phyloP scores from a whole-genome alignment of 345 rosid species.

The Alliaria petiolata region DNA sequence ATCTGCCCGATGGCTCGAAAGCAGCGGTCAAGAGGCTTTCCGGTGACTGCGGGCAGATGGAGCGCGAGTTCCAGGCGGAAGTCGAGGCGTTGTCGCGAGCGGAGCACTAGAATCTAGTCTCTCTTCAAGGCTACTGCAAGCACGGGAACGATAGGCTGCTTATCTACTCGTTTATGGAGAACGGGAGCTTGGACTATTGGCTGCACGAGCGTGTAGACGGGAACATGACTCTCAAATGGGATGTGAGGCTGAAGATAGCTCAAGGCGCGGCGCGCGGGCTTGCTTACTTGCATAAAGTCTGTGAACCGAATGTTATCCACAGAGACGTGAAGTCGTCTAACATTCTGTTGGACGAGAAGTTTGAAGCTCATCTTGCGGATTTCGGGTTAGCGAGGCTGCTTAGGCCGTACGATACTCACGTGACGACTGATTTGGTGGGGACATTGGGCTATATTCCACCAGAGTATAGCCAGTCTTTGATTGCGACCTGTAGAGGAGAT shows the following conservation, averaged over 20 bases:
- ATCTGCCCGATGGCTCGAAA: constrained; percentile 65
- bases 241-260: constrained; percentile 74
- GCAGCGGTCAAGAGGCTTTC: constrained; percentile 92
- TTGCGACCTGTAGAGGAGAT: constrained; percentile 91
- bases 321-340: constrained; percentile 89
- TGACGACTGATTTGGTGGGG: constrained; percentile 95
- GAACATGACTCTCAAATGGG: constrained; percentile 55
- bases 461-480: constrained; percentile 80
- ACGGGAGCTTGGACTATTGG: constrained; percentile 98
- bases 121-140: constrained; percentile 90
- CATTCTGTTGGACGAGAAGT: constrained; percentile 73
- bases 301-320: constrained; percentile 84
- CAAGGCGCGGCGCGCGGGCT: constrained; percentile 80
- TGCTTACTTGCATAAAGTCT: constrained; percentile 78
- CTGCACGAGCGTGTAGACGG: constrained; percentile 79
- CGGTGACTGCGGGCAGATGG: constrained; percentile 94
- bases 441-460: constrained; percentile 96
- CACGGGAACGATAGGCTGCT: constrained; percentile 65
- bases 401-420: constrained; percentile 84
- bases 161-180: constrained; percentile 95
- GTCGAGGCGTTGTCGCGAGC: constrained; percentile 96
- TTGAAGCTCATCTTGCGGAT: constrained; percentile 95
- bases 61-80: constrained; percentile 93
- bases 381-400: constrained; percentile 94
- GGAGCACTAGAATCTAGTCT: constrained; percentile 88